Conservation (phyloP, 768 basidiomycete genomes). For the Galerina sulciceps region DNA sequence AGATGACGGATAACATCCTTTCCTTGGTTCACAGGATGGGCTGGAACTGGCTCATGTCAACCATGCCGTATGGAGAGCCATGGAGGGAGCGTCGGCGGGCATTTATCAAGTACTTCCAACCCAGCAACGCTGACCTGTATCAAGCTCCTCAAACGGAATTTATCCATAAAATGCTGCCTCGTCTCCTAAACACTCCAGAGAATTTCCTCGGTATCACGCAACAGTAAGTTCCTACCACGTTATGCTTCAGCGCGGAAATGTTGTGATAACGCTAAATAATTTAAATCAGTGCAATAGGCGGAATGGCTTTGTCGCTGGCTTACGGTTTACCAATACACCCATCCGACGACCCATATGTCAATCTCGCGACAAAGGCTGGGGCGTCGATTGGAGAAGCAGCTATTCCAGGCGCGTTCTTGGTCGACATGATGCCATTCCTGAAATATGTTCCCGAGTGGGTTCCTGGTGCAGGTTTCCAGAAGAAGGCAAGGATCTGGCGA, state of each 20-base stretch:
- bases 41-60: constrained; percentile 41
- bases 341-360: not conserved
- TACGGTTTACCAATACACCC: not conserved
- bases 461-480: constrained; percentile 1
- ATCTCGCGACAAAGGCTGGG: constrained; percentile 4
- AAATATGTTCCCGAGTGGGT: constrained; percentile 4
- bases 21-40: constrained; percentile 36
- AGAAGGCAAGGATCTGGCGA: not conserved
- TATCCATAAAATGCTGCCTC: constrained; percentile 33
- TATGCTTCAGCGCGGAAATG: too few relatives aligned
- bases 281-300: not conserved
- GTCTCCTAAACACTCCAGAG: constrained; percentile 36
- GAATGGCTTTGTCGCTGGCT: not conserved
- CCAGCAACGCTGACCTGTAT: constrained; percentile 31
- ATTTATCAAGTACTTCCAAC: constrained; percentile 46
- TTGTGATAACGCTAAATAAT: not conserved
- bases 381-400: not conserved
- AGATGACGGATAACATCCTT: not conserved
- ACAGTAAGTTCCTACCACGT: constrained; percentile 35
- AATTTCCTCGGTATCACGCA: constrained; percentile 37
- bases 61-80: constrained; percentile 41
- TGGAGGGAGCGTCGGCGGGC: constrained; percentile 46
- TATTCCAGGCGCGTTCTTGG: not conserved
- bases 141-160: constrained; percentile 32
- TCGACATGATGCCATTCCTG: not conserved